A percentile compares a stretch with the other conserved stretches of the same genome.
Evolutionary conservation across 1,284 basidiomycete species (phyloP).

Genomic region (Apiotrichum akiyoshidainum): DNA sequence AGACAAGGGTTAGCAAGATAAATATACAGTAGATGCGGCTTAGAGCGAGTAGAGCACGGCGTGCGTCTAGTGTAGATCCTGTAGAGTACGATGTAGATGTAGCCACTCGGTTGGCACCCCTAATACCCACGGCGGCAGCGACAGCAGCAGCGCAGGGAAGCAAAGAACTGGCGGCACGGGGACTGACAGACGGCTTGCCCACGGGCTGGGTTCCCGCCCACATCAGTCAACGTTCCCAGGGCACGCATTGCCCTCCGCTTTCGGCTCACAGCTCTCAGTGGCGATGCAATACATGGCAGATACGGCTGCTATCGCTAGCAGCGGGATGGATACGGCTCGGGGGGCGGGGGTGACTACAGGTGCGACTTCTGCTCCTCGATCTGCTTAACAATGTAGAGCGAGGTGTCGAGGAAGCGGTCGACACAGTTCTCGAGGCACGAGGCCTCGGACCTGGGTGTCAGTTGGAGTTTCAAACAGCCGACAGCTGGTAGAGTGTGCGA

Average conservation of each 20-base stretch:
- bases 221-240: too few relatives aligned
- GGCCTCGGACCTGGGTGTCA: constrained; percentile 59
- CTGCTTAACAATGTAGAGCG: constrained; percentile 75
- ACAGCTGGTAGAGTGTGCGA: too few relatives aligned
- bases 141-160: neutral
- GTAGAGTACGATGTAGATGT: constrained; percentile 2
- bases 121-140: neutral
- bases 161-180: too few relatives aligned
- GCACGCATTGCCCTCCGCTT: too few relatives aligned
- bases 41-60: neutral
- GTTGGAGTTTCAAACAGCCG: neutral
- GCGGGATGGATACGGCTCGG: neutral
- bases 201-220: too few relatives aligned
- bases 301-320: too few relatives aligned
- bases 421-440: constrained; percentile 87
- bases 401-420: constrained; percentile 90
- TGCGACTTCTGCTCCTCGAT: constrained; percentile 59
- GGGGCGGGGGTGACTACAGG: constrained; percentile 4
- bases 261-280: neutral
- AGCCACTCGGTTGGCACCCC: neutral
- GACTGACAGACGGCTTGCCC: too few relatives aligned
- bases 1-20: neutral
- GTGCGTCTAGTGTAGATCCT: neutral
- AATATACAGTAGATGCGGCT: neutral
- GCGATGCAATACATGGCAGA: constrained; percentile 8